phyloP scores from a whole-genome alignment of 2,329 filamentous ascomycete genomes.

The Annulohypoxylon truncatum region DNA sequence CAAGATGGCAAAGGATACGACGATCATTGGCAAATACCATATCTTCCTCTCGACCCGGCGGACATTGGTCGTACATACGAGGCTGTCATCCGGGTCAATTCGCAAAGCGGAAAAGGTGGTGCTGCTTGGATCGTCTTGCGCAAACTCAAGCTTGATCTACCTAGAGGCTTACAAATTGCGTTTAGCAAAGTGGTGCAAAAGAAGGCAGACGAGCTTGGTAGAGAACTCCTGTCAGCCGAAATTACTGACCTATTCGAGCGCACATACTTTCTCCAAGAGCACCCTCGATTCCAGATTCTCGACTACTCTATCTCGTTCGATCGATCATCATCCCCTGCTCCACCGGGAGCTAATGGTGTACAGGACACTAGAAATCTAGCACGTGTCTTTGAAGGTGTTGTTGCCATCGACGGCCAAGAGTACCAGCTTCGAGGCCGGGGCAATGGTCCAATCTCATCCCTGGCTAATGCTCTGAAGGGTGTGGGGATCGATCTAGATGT shows the following conservation, averaged over 20 bases:
- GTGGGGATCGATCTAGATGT: conserved; percentile 91
- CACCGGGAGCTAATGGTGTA: conserved; percentile 74
- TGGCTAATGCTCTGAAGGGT: conserved; percentile 82
- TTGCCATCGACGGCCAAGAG: conserved; percentile 84
- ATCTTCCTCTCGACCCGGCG: conserved; percentile 90
- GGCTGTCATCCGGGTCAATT: conserved; percentile 97
- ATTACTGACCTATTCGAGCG: conserved; percentile 90
- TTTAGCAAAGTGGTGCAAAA: conserved; percentile 90
- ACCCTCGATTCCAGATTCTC: conserved; percentile 85
- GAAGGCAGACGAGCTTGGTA: conserved; percentile 80
- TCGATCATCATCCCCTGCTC: conserved; percentile 78
- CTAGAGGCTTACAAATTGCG: conserved; percentile 89
- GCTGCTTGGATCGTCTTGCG: conserved; percentile 93
- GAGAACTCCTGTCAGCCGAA: conserved; percentile 85
- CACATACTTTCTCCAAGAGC: conserved; percentile 85
- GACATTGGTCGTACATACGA: conserved; percentile 98
- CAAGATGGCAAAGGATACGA: conserved; percentile 68
- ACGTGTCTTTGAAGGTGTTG: conserved; percentile 85
- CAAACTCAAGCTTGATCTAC: conserved; percentile 89
- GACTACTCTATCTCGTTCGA: conserved; percentile 94
- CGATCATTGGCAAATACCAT: conserved; percentile 85
- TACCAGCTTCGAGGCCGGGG: conserved; percentile 82
- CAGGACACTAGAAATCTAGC: conserved; percentile 81
- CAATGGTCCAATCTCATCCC: conserved; percentile 89
- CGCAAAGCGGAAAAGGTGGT: conserved; percentile 93